These are phyloP conservation scores for Hamigera avellanea DNA, from an alignment of 495 filamentous ascomycete genomes.

Conservation along the genomic window DNA sequence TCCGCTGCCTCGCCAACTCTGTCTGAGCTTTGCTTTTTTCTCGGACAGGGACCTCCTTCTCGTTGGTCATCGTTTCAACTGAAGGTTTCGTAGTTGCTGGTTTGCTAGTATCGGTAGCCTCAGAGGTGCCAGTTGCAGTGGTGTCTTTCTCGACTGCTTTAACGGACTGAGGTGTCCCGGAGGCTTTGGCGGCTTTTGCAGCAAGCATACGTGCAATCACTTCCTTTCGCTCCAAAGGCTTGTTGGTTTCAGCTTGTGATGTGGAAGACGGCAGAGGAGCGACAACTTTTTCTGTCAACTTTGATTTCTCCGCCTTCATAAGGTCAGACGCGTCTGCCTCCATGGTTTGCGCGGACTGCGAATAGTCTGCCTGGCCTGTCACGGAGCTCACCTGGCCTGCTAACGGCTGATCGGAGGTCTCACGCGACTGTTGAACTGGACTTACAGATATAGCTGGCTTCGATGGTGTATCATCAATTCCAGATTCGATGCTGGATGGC, in stretches of 20 bases:
- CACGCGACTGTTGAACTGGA: neutral
- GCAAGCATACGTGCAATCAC: constrained; percentile 65
- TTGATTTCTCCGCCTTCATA: neutral
- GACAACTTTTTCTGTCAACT: neutral
- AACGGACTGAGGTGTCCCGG: constrained; percentile 8
- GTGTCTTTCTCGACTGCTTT: constrained; percentile 8
- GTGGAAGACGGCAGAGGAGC: constrained; percentile 5
- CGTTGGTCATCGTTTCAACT: constrained; percentile 6
- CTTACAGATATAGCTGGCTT: neutral
- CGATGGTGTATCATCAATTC: neutral
- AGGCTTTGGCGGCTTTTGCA: constrained; percentile 33
- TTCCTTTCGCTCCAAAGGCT: constrained; percentile 61
- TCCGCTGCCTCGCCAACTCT: constrained; percentile 39
- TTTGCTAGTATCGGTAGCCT: no score
- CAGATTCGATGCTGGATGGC: constrained; percentile 1
- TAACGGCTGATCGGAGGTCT: neutral
- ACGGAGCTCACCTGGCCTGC: neutral
- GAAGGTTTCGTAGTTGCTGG: constrained; percentile 2
- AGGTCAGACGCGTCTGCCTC: no score
- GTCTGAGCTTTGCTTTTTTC: constrained; percentile 46
- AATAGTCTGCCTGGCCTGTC: no score
- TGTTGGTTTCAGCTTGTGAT: constrained; percentile 15
- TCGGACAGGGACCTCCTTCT: constrained; percentile 21
- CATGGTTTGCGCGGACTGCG: no score
- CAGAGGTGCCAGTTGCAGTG: no score